Base-by-base conservation (phyloP, 108 stramenopile genomes). In the Fistulifera solaris region DNA sequence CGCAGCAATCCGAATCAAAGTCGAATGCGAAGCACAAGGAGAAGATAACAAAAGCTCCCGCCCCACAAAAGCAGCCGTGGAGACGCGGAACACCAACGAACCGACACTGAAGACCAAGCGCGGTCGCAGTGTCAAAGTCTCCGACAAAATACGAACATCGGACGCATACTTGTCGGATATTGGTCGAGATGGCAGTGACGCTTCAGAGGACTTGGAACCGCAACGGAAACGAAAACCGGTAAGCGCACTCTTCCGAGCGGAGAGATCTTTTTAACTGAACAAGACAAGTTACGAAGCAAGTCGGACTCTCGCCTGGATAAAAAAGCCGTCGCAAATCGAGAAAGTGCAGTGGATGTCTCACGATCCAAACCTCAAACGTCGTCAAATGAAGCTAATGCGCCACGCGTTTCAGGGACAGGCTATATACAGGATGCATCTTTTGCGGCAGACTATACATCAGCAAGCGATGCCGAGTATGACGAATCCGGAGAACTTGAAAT, bases 61-160 rank as follows among this genome's bases (percentile, higher is more conserved):
- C 4, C 19, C 7, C 7, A 45, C 4, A 8, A 11, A 21, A 8
- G 44, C 44, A 7, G 25, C 22, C 50, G 5, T 21, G 7, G n/a
- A 51, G 25, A 24, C 7, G 22, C 23, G 50, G 5, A 6, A 27
- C 17, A 51, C 3, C 11, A 19, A 27, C 5, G 22, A 24, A 16
- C 50, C 50, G 11, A 24, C 50, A 51, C 5, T 22, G 5, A 23
- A 51, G 27, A n/a, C n/a, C 25, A 51, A 27, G 26, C 50, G 44
- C 6, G 44, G 21, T 10, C 44, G 21, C 2, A 22, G 11, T 46
- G 17, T 46, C 3, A 46, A 46, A 18, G 19, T 46, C 4, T 21
- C 44, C 10, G 11, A 3, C 44, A 22, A 46, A 18, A 18, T 21
- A 46, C 44, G 3, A 10, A 46, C 21, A 2, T 46, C 44, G 3